Evolutionary conservation across 352 stramenopile genomes (phyloP).

Genomic region (Peronospora belbahrii): DNA sequence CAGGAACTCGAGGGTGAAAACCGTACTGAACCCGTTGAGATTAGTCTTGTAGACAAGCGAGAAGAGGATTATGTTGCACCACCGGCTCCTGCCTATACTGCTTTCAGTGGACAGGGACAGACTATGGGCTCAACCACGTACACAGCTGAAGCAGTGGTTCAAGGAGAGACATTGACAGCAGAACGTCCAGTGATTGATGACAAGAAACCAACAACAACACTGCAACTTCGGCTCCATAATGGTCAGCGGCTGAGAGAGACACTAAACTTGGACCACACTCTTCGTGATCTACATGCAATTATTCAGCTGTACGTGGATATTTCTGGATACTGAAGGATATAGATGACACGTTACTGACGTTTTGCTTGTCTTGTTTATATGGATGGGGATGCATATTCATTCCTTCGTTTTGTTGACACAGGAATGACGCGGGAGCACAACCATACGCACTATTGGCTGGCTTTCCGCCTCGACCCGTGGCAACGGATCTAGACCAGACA

Average conservation of each 20-base stretch:
- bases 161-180: constrained; percentile 21
- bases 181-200: constrained; percentile 74
- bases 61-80: constrained; percentile 75
- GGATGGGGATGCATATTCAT: too few relatives aligned
- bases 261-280: constrained; percentile 84
- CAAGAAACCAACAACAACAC: constrained; percentile 77
- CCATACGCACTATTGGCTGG: constrained; percentile 88
- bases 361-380: background rate
- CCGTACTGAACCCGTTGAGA: constrained; percentile 63
- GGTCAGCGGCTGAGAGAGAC: constrained; percentile 71
- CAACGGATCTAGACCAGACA: constrained; percentile 73
- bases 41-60: constrained; percentile 81
- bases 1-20: constrained; percentile 68
- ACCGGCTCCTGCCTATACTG: constrained; percentile 67
- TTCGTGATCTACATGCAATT: constrained; percentile 83
- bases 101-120: constrained; percentile 80
- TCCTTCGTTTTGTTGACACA: constrained; percentile 12
- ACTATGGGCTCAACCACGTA: constrained; percentile 58
- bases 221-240: constrained; percentile 86
- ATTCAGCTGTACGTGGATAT: constrained; percentile 56
- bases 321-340: background rate
- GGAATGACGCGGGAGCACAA: constrained; percentile 58
- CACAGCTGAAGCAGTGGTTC: constrained; percentile 40
- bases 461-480: constrained; percentile 87
- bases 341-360: too few relatives aligned